Evolutionary conservation across 805 yeast genomes (phyloP), one percentile per base, ranked within the genome.

Genomic region (Saccharomycopsis sp.): DNA sequence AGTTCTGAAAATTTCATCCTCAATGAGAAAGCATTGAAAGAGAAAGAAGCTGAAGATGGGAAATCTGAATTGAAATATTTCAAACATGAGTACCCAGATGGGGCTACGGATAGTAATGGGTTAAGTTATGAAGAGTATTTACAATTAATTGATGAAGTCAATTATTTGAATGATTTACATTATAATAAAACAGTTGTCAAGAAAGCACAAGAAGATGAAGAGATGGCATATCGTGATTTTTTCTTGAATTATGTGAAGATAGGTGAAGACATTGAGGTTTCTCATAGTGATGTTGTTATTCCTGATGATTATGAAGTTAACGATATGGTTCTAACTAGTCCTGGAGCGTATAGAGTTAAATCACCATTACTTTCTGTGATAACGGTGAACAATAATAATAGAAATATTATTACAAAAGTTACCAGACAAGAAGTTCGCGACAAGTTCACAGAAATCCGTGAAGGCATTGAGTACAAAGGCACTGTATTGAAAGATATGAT

Each of bases 351-450:
- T 41, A 13, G 29, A 20, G 33, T 45, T n/a, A 29, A 29, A 7
- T 41, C 44, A 6, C 37, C 43, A 32, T 20, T 49, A 26, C 19
- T 49, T 21, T 28, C 32, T 16, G 28, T 37, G 23, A 27, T 45
- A 6, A 49, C 52, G 5, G 6, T 49, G 3, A 43, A 31, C 23
- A 43, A 65, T 44, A 53, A 51, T 33, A 53, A 56, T 4, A 65
- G 67, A 17, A 61, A 60, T 14, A 55, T 64, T 41, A 53, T 68
- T 32, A 58, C 57, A 29, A 67, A 64, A 50, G 65, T 76, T 26
- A 58, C 74, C 1, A 64, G 81, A 54, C 69, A 71, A 51, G 68
- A 65, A 29, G 60, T 69, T 54, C 70, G 81, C 58, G 74, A 68
- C 41, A 50, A 57, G 20, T 62, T 75, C 40, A 54, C 60, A 5